Base-by-base conservation (phyloP, 306 rosid species). In the Spatholobus suberectus region DNA sequence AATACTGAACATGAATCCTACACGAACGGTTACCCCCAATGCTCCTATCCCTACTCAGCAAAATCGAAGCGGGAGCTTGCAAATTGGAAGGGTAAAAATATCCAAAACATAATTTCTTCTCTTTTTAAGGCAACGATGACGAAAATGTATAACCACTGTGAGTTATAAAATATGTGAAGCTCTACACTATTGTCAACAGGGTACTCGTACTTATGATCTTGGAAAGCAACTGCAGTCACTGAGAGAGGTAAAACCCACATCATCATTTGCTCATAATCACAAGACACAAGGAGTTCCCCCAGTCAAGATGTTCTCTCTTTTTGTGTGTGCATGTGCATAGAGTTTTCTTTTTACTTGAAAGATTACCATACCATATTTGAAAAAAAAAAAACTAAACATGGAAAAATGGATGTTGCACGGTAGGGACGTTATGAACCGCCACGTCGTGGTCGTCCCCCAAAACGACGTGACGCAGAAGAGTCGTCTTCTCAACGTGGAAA, bases 361-460 rank as follows among this genome's bases (percentile, higher is more conserved):
- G 14, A 23, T 23, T 57, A 20, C 2, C n/a, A 57, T 61, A 7
- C 8, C 55, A 49, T n/a, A 5, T 65, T 27, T 21, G 4, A 40
- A 70, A 43, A 11, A 70, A 72, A 40, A 70, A 43, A 11, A 70
- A 72, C 54, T 55, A 75, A 75, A 38, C 24, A 4, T 34, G 11
- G 13, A 8, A 52, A 52, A 5, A 35, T 52, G 38, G 4, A 21
- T 61, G 18, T 17, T 24, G 18, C 26, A 43, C 2, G 0, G 1
- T 20, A 24, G n/a, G 43, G 3, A 18, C 2, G 4, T 0, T 23
- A 24, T 23, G 23, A 26, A 58, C 17, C 24, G 8, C 11, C 58
- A 38, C 38, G 75, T 12, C 49, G 26, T 34, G 73, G 49, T 35
- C 78, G 77, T 54, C 67, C 54, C n/a, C 58, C 40, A 0, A 46